Evolutionary conservation across 306 rosid species (phyloP).

Genomic region (Leucaena leucocephala): DNA sequence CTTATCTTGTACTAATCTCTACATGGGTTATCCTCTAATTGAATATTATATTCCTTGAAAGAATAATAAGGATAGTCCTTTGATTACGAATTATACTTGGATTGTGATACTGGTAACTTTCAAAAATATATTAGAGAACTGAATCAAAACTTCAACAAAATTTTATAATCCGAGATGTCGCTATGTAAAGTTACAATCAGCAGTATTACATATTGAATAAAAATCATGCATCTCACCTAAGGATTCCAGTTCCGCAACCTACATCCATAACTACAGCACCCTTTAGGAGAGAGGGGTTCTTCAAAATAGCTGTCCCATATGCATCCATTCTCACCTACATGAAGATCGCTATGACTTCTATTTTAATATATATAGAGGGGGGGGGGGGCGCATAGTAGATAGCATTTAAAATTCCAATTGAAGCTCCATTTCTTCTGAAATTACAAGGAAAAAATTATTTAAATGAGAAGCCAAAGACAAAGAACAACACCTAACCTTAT

Average conservation of each 20-base stretch:
- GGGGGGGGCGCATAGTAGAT: slow-evolving; percentile 22
- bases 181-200: background rate
- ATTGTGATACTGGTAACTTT: background rate
- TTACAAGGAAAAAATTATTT: slow-evolving; percentile 18
- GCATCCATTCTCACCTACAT: slow-evolving; percentile 89
- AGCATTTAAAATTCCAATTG: background rate
- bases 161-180: slow-evolving; percentile 15
- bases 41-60: slow-evolving; percentile 2
- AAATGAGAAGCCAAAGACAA: slow-evolving; percentile 28
- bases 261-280: slow-evolving; percentile 87
- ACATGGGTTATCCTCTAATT: background rate
- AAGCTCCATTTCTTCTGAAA: slow-evolving; percentile 18
- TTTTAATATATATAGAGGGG: background rate
- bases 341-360: slow-evolving; percentile 25
- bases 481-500: slow-evolving; percentile 55
- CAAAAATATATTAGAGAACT: background rate
- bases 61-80: slow-evolving; percentile 9
- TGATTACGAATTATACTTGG: slow-evolving; percentile 8
- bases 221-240: slow-evolving; percentile 63
- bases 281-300: slow-evolving; percentile 78
- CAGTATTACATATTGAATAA: slow-evolving; percentile 11
- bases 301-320: slow-evolving; percentile 76
- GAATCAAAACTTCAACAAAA: background rate
- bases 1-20: background rate
- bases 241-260: slow-evolving; percentile 95